A percentile compares a stretch with the other conserved stretches of the same genome.
These are phyloP conservation scores for Colletotrichum cuscutae DNA, from an alignment of 2,329 filamentous ascomycete species.

Conservation along the genomic window DNA sequence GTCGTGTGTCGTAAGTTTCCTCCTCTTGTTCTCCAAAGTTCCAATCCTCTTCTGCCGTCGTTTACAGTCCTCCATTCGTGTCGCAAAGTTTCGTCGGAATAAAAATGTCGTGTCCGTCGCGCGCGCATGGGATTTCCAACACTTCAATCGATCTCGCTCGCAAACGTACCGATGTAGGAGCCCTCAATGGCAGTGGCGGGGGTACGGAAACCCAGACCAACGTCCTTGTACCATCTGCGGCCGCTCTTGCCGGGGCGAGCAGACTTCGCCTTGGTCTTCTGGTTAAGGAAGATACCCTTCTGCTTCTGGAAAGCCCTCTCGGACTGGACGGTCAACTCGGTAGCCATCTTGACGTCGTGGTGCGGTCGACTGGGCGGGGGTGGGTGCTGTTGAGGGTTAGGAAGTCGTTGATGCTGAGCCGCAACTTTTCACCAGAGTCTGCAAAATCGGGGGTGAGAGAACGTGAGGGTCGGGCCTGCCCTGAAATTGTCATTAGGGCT, in stretches of 20 bases:
- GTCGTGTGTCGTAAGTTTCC: background rate
- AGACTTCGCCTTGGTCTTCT: slow-evolving; percentile 90
- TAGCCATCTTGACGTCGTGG: slow-evolving; percentile 76
- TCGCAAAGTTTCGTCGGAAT: slow-evolving; percentile 4
- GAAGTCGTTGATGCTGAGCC: slow-evolving; percentile 30
- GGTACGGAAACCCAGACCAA: slow-evolving; percentile 98
- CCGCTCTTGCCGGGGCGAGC: slow-evolving; percentile 89
- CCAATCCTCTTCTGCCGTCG: background rate
- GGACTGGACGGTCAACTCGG: slow-evolving; percentile 99
- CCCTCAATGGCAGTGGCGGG: slow-evolving; percentile 99
- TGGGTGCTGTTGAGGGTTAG: slow-evolving; percentile 35
- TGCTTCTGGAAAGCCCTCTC: slow-evolving; percentile 99
- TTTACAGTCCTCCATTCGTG: slow-evolving; percentile 5
- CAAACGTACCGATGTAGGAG: slow-evolving; percentile 94
- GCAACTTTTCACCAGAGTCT: slow-evolving; percentile 25
- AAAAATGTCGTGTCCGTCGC: background rate
- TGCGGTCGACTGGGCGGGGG: slow-evolving; percentile 35
- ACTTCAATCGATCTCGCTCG: slow-evolving; percentile 21
- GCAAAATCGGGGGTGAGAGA: background rate
- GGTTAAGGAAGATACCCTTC: slow-evolving; percentile 99
- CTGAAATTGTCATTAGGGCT: slow-evolving; percentile 10
- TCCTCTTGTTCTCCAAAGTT: background rate
- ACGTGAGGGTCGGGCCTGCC: background rate
- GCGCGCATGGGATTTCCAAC: slow-evolving; percentile 1
- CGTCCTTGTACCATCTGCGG: slow-evolving; percentile 98